phyloP scores from a whole-genome alignment of 345 rosid genomes.

The Cardiospermum halicacabum region DNA sequence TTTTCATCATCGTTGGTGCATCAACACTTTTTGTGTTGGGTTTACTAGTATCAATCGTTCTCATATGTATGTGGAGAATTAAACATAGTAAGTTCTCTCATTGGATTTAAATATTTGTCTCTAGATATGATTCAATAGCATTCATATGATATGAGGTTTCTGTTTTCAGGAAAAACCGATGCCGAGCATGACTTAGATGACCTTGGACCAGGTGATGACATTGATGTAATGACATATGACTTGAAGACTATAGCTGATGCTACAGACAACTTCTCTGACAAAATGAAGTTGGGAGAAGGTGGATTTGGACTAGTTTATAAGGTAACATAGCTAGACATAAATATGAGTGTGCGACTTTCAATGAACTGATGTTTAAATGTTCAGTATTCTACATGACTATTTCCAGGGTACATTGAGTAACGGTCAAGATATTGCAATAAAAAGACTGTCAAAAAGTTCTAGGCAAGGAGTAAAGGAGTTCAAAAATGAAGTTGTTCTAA shows the following conservation, averaged over 20 bases:
- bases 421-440: conserved; percentile 14
- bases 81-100: too few species aligned
- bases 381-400: not conserved
- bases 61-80: too few species aligned
- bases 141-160: too few species aligned
- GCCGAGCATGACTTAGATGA: not conserved
- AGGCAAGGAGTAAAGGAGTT: conserved; percentile 15
- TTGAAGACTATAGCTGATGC: not conserved
- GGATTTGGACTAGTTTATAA: conserved; percentile 12
- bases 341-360: not conserved
- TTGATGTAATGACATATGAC: not conserved
- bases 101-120: too few species aligned
- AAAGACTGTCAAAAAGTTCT: conserved; percentile 15
- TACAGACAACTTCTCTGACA: not conserved
- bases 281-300: conserved; percentile 17
- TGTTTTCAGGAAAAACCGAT: not conserved
- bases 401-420: conserved; percentile 9
- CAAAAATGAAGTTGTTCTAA: conserved; percentile 21
- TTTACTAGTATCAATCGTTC: too few species aligned
- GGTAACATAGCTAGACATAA: not conserved
- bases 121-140: too few species aligned
- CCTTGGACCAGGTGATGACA: conserved; percentile 2
- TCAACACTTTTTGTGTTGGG: too few species aligned
- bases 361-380: not conserved
- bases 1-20: too few species aligned